These are phyloP conservation scores for Malus sylvestris DNA, from an alignment of 306 rosid genomes.

Conservation along the genomic window DNA sequence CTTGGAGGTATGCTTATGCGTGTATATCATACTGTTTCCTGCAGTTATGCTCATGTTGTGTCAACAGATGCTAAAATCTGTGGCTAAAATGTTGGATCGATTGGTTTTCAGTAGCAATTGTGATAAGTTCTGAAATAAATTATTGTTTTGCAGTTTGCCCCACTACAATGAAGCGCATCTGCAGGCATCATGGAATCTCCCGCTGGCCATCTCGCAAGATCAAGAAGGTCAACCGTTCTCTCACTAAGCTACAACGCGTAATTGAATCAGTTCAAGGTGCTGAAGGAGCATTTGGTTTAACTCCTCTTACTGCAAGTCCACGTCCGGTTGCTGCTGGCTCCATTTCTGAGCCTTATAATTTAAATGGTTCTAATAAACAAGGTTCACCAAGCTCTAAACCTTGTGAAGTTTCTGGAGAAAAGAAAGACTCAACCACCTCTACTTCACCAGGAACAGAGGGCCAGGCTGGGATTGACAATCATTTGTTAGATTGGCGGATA, in stretches of 20 bases:
- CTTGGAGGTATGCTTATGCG: conserved; percentile 61
- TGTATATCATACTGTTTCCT: neutral
- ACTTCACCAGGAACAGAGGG: conserved; percentile 34
- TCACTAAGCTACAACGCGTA: conserved; percentile 68
- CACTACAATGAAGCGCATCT: conserved; percentile 91
- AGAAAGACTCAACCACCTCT: conserved; percentile 32
- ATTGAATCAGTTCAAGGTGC: conserved; percentile 84
- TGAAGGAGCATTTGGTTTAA: conserved; percentile 61
- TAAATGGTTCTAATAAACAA: conserved; percentile 39
- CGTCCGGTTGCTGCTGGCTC: conserved; percentile 45
- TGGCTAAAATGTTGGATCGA: neutral
- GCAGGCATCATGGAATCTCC: conserved; percentile 86
- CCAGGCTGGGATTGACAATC: conserved; percentile 33
- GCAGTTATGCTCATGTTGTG: conserved; percentile 2
- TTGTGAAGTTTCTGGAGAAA: conserved; percentile 31
- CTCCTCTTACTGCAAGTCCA: conserved; percentile 44
- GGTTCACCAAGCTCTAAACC: conserved; percentile 24
- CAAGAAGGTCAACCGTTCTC: conserved; percentile 72
- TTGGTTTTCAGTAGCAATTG: neutral
- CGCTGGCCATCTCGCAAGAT: conserved; percentile 97
- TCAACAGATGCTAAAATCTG: conserved; percentile 5
- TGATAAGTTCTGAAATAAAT: conserved; percentile 5
- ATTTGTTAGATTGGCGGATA: conserved; percentile 26
- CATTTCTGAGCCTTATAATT: conserved; percentile 36
- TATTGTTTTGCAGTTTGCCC: conserved; percentile 72